Evolutionary conservation across 768 basidiomycete species (phyloP), one percentile per base, ranked within the genome.

Genomic region (Boletellus ananiceps): DNA sequence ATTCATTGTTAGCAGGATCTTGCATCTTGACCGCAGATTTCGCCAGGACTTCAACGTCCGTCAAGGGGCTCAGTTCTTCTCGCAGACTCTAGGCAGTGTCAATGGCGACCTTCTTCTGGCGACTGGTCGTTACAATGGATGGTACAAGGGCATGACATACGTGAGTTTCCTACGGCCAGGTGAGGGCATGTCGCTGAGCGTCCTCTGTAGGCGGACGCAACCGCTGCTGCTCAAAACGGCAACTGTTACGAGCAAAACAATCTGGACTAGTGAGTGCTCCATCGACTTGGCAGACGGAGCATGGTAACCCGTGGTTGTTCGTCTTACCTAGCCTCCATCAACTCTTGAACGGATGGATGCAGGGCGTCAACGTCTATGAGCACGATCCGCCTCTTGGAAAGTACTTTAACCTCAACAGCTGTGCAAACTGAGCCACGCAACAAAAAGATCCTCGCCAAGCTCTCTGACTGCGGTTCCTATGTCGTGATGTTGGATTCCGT

Each of bases 211-310:
- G 62, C 16, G 0, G 56, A 76, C 25, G 86, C 84, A 16, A 86
- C 81, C 46, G 78, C 79, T 50, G 83, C 83, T 38, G 76, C 71
- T 11, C 44, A 70, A 42, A 68, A 73, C 1, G 31, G 59, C 36
- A 29, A 86, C 71, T 87, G 84, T 67, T 69, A 64, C 39, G 84
- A 84, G 66, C 89, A 91, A 72, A 84, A 89, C 63, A 93, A 93
- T 71, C 73, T 89, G 41, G 91, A 92, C 69, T 93, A 93, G 87
- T 86, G 60, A 57, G 84, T 42, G 9, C 15, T 41, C 27, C n/a
- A 4, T 9, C 29, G 29, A 15, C 8, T 29, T 41, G 25, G 23
- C 23, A 25, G 23, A 25, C 23, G 23, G 23, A 25, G 23, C 23
- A 8, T 40, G 12, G 39, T 27, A 18, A 4, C 36, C 18, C 16